Evolutionary conservation across 495 filamentous ascomycete species (phyloP), one percentile per base, ranked within the genome.

Genomic region (Penicillium diatomitis): DNA sequence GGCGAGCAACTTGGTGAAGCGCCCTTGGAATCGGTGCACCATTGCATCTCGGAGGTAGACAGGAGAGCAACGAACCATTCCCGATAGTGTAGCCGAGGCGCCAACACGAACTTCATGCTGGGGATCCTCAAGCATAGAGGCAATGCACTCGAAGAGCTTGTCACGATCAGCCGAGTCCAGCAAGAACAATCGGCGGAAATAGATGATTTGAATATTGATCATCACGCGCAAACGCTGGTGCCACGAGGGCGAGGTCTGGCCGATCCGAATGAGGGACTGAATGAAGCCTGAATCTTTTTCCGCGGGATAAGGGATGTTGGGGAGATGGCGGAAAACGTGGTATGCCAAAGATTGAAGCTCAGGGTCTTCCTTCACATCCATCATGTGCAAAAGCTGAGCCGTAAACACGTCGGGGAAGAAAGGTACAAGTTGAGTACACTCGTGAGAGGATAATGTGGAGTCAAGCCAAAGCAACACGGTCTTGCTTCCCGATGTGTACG

Each of bases 201-300:
- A 99, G 61, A 99, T 84, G 58, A 96, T 91, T 65, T 99, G 92
- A 75, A 99, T 97, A 69, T 96, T 97, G 70, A 99, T 95, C 55
- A 97, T 81, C 29, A 95, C 87, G n/a, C 92, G 83, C 35, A 99
- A 76, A 27, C 92, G 87, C 65, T 97, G 94, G 62, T 99, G 92
- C 92, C 92, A 99, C n/a, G 84, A 86, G 3, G 84, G 69, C 0
- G 91, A 85, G 8, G 81, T 85, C 56, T 83, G 86, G 36, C 94
- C 92, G 49, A 99, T 91, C 48, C 84, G 80, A 53, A 96, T 90
- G 35, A 97, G 81, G 2, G 85, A 84, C 8, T 78, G 78, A 56
- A 96, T 87, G 66, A 99, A 95, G 3, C 75, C 75, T 3, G 78
- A 82, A 60, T 92, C 86, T 62, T 95, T 85, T 53, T 90, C 89